Evolutionary conservation across 306 rosid genomes (phyloP).

Genomic region (Mimosa bimucronata): DNA sequence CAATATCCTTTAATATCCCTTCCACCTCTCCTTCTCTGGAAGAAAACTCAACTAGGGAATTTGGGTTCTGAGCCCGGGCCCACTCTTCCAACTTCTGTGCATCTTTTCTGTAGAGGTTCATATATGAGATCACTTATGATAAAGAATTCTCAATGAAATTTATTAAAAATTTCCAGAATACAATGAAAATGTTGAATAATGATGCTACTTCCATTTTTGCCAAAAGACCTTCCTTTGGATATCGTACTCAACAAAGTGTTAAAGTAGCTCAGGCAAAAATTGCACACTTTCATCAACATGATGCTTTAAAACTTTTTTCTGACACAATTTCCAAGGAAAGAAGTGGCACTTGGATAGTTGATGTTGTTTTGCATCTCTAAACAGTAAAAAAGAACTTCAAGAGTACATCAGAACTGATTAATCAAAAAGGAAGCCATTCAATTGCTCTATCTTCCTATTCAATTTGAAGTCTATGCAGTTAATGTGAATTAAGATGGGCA

Average conservation of each 20-base stretch:
- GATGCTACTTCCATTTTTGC: conserved; percentile 6
- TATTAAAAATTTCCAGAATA: conserved; percentile 21
- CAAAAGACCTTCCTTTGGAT: background rate
- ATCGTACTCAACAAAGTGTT: conserved; percentile 10
- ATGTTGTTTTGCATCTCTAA: conserved; percentile 16
- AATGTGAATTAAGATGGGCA: conserved; percentile 11
- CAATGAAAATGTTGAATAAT: background rate
- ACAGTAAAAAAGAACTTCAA: background rate
- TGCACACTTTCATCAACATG: background rate
- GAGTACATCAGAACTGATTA: conserved; percentile 24
- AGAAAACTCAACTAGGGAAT: conserved; percentile 78
- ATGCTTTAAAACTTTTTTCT: conserved; percentile 23
- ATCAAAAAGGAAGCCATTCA: conserved; percentile 18
- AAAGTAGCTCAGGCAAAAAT: conserved; percentile 10
- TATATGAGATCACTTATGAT: conserved; percentile 33
- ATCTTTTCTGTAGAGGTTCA: conserved; percentile 62
- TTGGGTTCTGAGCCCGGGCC: conserved; percentile 80
- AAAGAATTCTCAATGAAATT: conserved; percentile 29
- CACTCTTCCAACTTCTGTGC: conserved; percentile 91
- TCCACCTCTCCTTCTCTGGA: conserved; percentile 94
- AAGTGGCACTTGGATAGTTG: conserved; percentile 16
- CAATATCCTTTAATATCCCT: conserved; percentile 75
- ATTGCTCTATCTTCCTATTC: conserved; percentile 22
- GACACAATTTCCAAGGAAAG: conserved; percentile 22
- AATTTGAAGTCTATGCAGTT: conserved; percentile 4